Evolutionary conservation across 192 early-diverging fungal genomes (phyloP), one percentile per base, ranked within the genome.

Genomic region (Backusella australiensis): DNA sequence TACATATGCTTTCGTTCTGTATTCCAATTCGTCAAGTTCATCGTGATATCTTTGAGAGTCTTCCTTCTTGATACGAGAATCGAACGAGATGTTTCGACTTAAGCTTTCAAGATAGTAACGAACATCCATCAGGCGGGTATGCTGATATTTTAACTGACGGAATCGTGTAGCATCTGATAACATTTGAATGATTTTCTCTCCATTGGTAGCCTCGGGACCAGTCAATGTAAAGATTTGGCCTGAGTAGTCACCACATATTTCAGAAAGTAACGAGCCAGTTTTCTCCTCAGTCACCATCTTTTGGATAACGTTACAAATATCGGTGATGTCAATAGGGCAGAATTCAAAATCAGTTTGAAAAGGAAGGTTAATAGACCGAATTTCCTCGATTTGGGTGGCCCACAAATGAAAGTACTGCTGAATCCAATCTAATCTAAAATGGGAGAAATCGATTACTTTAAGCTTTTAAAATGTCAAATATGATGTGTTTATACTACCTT

Each of bases 61-160:
- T 65, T 81, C 80, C 12, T 73, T 72, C 35, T 81, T 81, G 23
- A 81, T 34, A 63, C 80, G 71, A n/a, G 80, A 75, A 63, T 81
- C 69, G 35, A 81, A 81, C 75, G 75, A 81, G 15, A 81, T 77
- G 38, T 81, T 68, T 35, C 34, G 59, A 21, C 56, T 21, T 1
- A 81, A n/a, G 11, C 73, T 71, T 29, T 81, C 38, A 0, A 81
- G 35, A 39, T 81, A 81, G 15, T 67, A 77, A n/a, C 44, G 29
- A 2, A 77, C 34, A 41, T 81, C 80, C 80, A 81, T 81, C 36
- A 67, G 17, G 32, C 80, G 75, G 19, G 53, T 52, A 19, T 36
- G 67, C 11, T 73, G 34, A 39, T 77, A 77, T 38, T 34, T 36
- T 26, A 71, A 15, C 19, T 66, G 46, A 15, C 44, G 32, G 17